Base-by-base conservation (phyloP, 805 yeast species). In the Yarrowia alimentaria region DNA sequence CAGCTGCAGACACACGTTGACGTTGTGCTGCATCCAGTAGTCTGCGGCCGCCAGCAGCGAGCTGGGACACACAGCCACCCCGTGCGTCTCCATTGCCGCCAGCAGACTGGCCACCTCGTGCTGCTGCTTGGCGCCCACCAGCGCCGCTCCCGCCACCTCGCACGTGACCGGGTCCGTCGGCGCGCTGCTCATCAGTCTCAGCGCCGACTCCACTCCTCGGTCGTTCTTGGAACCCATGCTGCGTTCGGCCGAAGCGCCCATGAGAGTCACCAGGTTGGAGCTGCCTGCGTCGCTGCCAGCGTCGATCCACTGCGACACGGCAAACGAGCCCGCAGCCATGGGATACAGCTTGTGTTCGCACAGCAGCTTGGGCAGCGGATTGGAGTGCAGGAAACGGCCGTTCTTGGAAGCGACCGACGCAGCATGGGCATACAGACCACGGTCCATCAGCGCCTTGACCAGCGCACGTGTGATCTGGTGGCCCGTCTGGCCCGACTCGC, bases 281-380 rank as follows among this genome's bases (percentile, higher is more conserved):
- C n/a, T n/a, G n/a, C n/a, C n/a, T n/a, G n/a, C n/a, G n/a, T n/a
- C n/a, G n/a, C n/a, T n/a, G n/a, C n/a, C n/a, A n/a, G n/a, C n/a
- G n/a, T n/a, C n/a, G n/a, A n/a, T n/a, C n/a, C n/a, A n/a, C n/a
- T 19, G 24, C 4, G 32, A 6, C 9, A n/a, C 24, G 4, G 21
- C 6, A 22, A 31, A 22, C n/a, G 37, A 37, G 1, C 50, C 50
- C n/a, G n/a, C n/a, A 8, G 50, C 37, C 37, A 43, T 43, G 22
- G 20, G 20, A 29, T 43, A 31, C 17, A 43, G 5, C 6, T 12
- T 30, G 17, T 43, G 28, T 29, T 43, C 28, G 20, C 21, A 20
- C 8, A 43, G 30, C 30, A 31, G n/a, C 16, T 30, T 21, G 6
- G 50, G 50, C 16, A 30, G 30, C 9, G 35, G 37, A 22, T 43